Percentiles rank a stretch among this genome's conserved stretches.
Conservation (phyloP, 2,329 filamentous ascomycete species). For the Metarhizium rileyi region DNA sequence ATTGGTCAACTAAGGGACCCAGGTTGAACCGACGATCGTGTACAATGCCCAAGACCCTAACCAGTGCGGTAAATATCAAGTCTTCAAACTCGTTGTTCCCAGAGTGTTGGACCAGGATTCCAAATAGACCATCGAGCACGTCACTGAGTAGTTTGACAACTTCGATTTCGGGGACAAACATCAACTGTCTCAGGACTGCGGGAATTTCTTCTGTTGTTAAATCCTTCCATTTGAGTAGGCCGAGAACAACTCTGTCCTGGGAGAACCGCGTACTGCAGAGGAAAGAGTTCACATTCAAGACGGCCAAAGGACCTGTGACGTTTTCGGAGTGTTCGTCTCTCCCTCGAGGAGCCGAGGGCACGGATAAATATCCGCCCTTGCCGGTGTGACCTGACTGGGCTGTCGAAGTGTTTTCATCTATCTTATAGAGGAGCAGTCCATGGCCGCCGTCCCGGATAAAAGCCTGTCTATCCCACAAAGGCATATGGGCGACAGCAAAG, state of each 20-base stretch:
- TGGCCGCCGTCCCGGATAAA: slow-evolving; percentile 83
- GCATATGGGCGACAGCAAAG: slow-evolving; percentile 87
- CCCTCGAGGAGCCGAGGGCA: slow-evolving; percentile 67
- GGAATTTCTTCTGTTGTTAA: slow-evolving; percentile 61
- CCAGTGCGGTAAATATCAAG: slow-evolving; percentile 79
- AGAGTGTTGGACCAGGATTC: slow-evolving; percentile 82
- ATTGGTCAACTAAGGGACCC: slow-evolving; percentile 81
- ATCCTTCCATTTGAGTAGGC: slow-evolving; percentile 79
- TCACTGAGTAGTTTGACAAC: slow-evolving; percentile 88
- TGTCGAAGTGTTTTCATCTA: slow-evolving; percentile 80
- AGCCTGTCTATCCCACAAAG: slow-evolving; percentile 83
- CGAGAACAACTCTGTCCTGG: slow-evolving; percentile 78
- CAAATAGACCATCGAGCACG: slow-evolving; percentile 85
- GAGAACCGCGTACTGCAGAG: slow-evolving; percentile 93
- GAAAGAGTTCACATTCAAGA: slow-evolving; percentile 71
- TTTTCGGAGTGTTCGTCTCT: slow-evolving; percentile 62
- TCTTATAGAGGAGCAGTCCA: slow-evolving; percentile 72
- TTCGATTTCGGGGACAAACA: slow-evolving; percentile 94
- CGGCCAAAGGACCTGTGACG: slow-evolving; percentile 69
- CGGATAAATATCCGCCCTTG: slow-evolving; percentile 75
- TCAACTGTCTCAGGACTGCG: slow-evolving; percentile 66
- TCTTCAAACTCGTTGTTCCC: slow-evolving; percentile 90
- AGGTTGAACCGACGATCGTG: slow-evolving; percentile 92
- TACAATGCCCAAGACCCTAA: slow-evolving; percentile 84
- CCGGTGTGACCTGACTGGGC: slow-evolving; percentile 52